Evolutionary conservation across 768 basidiomycete species (phyloP), one percentile per base, ranked within the genome.

Genomic region (Rubroboletus satanas): DNA sequence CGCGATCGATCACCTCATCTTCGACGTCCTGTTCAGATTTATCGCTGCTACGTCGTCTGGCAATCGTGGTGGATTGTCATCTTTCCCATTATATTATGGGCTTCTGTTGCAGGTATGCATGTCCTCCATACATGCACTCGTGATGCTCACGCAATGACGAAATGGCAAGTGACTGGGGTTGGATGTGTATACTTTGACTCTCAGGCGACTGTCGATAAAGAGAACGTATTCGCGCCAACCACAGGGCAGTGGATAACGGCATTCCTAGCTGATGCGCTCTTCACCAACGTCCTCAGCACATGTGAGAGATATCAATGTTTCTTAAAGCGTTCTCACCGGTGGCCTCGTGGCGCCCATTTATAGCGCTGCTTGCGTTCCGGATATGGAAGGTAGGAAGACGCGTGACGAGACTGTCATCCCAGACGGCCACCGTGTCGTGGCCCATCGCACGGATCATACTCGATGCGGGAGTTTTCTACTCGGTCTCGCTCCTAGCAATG

Each of bases 21-120:
- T 41, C 35, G 38, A 14, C 26, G n/a, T 43, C 0, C 12, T 3
- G 8, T n/a, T 32, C 38, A 67, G 66, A 66, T 68, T 37, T 63
- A 68, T 45, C 62, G 66, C 11, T 68, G 66, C 45, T 66, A 62
- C 17, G 56, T 64, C 32, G 64, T 67, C n/a, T 67, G 66, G 67
- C 51, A 59, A 29, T 65, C 61, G 0, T 53, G 53, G 57, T 59
- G 51, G 43, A 49, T 66, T n/a, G 53, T 57, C 28, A 38, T 55
- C 14, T n/a, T 68, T 33, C 66, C 66, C 26, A n/a, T 56, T 14
- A 5, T 59, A 4, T 36, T 63, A 54, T 62, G 61, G 59, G 36
- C 21, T 49, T 66, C 48, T 11, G 62, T 62, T 15, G 43, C 47
- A 23, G 38, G 52, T 45, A 51, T 5, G 26, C 18, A 18, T 21